Conservation (phyloP, 495 filamentous ascomycete species). For the Jackrogersella multiformis region DNA sequence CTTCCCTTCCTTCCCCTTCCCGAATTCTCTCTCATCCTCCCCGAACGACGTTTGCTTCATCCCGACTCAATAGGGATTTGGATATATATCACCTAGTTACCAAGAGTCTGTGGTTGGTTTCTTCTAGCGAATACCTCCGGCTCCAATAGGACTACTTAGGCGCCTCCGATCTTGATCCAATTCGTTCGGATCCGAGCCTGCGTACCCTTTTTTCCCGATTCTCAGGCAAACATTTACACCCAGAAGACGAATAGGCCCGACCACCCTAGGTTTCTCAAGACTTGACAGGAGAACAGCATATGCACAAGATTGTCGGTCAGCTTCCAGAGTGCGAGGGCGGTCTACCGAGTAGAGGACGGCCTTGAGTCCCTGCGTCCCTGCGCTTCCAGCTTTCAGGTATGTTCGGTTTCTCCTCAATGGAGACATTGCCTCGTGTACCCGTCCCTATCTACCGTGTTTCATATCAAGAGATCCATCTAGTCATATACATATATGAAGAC, state of each 20-base stretch:
- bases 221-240: conserved; percentile 30
- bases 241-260: conserved; percentile 38
- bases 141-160: conserved; percentile 9
- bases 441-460: background rate
- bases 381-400: conserved; percentile 37
- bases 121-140: conserved; percentile 20
- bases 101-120: conserved; percentile 29
- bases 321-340: conserved; percentile 27
- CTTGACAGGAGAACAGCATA: conserved; percentile 37
- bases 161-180: conserved; percentile 34
- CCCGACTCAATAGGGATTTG: conserved; percentile 6
- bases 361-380: conserved; percentile 11
- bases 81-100: conserved; percentile 17
- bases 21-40: background rate
- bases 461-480: conserved; percentile 7
- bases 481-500: conserved; percentile 22
- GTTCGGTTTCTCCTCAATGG: conserved; percentile 25
- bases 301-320: conserved; percentile 43
- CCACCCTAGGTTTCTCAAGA: conserved; percentile 23
- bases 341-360: conserved; percentile 31
- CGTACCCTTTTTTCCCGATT: conserved; percentile 21
- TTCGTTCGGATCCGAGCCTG: conserved; percentile 37
- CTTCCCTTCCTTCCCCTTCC: background rate
- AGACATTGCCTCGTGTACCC: conserved; percentile 9
- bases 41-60: conserved; percentile 26